phyloP scores from a whole-genome alignment of 495 filamentous ascomycete genomes.

The Jackrogersella minutella region DNA sequence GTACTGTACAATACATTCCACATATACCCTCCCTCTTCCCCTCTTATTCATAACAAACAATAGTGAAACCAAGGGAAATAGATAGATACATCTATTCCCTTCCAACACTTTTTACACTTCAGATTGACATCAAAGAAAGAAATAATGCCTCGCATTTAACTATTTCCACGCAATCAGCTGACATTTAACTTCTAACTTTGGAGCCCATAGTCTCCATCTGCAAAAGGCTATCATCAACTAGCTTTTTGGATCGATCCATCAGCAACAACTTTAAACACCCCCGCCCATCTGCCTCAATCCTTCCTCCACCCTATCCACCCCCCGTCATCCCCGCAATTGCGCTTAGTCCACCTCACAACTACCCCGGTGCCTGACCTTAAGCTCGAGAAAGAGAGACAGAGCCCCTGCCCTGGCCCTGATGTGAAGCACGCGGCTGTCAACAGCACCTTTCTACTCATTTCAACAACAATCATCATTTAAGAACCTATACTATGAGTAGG shows the following conservation, averaged over 20 bases:
- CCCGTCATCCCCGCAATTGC: conserved; percentile 32
- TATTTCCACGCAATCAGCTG: conserved; percentile 17
- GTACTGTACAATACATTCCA: no score
- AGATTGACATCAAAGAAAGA: conserved; percentile 5
- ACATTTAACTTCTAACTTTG: conserved; percentile 14
- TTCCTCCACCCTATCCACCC: conserved; percentile 14
- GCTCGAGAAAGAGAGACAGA: no score
- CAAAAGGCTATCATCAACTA: conserved; percentile 16
- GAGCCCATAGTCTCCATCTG: conserved; percentile 11
- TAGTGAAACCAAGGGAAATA: conserved; percentile 1
- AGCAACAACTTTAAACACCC: background rate
- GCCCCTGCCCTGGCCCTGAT: conserved; percentile 25
- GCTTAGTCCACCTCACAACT: conserved; percentile 2
- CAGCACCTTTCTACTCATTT: background rate
- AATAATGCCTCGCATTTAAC: background rate
- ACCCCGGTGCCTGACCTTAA: conserved; percentile 1
- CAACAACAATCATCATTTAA: conserved; percentile 10
- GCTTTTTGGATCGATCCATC: conserved; percentile 10
- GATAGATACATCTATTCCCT: background rate
- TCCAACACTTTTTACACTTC: no score
- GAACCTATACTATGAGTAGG: conserved; percentile 32
- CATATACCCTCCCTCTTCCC: conserved; percentile 10
- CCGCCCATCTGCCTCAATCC: background rate
- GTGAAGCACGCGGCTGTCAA: conserved; percentile 19
- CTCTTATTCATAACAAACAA: conserved; percentile 23